A percentile compares a stretch with the other conserved stretches of the same genome.
Evolutionary conservation across 208 protist species (phyloP).

Genomic region (Vickermania ingenoplastis): DNA sequence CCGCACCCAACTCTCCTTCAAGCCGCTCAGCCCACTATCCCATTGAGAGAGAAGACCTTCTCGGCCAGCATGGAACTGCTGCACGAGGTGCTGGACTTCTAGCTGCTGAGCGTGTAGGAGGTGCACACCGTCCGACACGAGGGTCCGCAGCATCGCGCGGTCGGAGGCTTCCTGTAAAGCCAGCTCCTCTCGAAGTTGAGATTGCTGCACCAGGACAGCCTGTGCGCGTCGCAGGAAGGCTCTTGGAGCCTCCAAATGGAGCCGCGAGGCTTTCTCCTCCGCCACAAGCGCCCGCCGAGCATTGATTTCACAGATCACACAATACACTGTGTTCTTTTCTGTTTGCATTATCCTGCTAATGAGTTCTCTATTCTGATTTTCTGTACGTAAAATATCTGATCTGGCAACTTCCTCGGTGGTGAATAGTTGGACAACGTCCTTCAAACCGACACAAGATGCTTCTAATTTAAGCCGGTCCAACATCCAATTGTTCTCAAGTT

Average conservation of each 20-base stretch:
- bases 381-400: too few relatives aligned
- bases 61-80: slow-evolving; percentile 2
- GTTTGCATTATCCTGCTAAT: not conserved
- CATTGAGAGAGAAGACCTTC: slow-evolving; percentile 8
- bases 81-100: slow-evolving; percentile 2
- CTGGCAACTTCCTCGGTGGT: too few relatives aligned
- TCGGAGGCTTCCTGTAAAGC: slow-evolving; percentile 22
- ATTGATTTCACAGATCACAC: slow-evolving; percentile 7
- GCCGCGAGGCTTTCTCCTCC: slow-evolving; percentile 11
- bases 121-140: slow-evolving; percentile 8
- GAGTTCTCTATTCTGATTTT: too few relatives aligned
- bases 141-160: slow-evolving; percentile 7
- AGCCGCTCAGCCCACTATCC: slow-evolving; percentile 1
- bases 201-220: slow-evolving; percentile 9
- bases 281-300: slow-evolving; percentile 20
- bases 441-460: slow-evolving; percentile 11
- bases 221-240: not conserved
- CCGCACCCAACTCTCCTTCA: not conserved
- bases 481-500: slow-evolving; percentile 4
- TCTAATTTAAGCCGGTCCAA: slow-evolving; percentile 15
- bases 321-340: not conserved
- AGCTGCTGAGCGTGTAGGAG: not conserved
- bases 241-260: slow-evolving; percentile 1
- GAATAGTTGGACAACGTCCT: slow-evolving; percentile 17
- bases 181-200: slow-evolving; percentile 14